phyloP scores from a whole-genome alignment of 306 rosid genomes.

The Castanea mollissima region DNA sequence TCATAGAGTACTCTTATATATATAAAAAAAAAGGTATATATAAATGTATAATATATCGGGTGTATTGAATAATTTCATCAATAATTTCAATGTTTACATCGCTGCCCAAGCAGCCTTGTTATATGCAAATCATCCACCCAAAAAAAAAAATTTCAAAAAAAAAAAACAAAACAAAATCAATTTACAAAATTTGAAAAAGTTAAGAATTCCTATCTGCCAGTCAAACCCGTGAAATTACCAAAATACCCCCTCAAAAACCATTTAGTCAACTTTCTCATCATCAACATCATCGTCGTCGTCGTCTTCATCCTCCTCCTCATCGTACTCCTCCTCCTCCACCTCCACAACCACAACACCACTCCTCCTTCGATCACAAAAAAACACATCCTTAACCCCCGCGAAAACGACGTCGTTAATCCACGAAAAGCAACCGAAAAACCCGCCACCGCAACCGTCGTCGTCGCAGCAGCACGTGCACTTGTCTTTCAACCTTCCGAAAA shows the following conservation, averaged over 20 bases:
- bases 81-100: too few relatives aligned
- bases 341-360: background rate
- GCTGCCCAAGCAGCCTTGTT: too few relatives aligned
- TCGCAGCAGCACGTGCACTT: conserved; percentile 8
- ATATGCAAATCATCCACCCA: background rate
- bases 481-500: conserved; percentile 18
- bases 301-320: conserved; percentile 4
- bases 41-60: too few relatives aligned
- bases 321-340: too few relatives aligned
- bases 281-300: conserved; percentile 3
- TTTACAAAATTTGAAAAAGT: conserved; percentile 1
- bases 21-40: background rate
- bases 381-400: background rate
- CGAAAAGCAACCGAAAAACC: conserved; percentile 33
- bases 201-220: conserved; percentile 16
- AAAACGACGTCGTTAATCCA: conserved; percentile 33
- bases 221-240: conserved; percentile 27
- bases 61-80: background rate
- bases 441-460: background rate
- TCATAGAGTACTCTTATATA: too few relatives aligned
- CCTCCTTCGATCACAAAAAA: background rate
- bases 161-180: background rate
- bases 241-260: background rate
- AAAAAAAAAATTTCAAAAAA: background rate
- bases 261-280: conserved; percentile 27